Conservation (phyloP, 164 flowering plant genomes). For the Magnolia kwangsiensis region DNA sequence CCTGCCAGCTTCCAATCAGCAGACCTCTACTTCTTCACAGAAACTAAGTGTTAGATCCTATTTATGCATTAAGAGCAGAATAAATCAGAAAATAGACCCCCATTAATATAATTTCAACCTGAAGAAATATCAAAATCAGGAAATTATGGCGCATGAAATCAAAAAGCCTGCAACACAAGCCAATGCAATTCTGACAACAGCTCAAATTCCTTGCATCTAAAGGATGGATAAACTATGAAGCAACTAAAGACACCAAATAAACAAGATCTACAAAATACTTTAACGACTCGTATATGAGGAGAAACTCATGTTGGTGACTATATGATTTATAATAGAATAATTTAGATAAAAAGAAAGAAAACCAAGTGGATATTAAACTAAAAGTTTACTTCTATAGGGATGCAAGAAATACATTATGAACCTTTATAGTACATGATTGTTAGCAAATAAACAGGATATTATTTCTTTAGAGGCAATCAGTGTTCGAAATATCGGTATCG, state of each 20-base stretch:
- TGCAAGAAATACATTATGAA: too few species aligned
- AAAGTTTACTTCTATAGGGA: background rate
- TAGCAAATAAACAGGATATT: too few species aligned
- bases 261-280: background rate
- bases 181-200: background rate
- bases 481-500: too few species aligned
- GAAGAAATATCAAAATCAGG: conserved; percentile 3
- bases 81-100: background rate
- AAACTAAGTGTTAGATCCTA: conserved; percentile 41
- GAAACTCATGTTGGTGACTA: background rate
- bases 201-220: background rate
- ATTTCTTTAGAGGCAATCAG: too few species aligned
- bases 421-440: too few species aligned
- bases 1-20: conserved; percentile 90
- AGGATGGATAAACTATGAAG: background rate
- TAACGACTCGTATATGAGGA: background rate
- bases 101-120: conserved; percentile 1
- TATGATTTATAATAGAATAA: background rate
- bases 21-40: conserved; percentile 80
- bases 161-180: background rate
- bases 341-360: background rate
- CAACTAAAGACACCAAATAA: background rate
- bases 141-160: background rate
- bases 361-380: background rate
- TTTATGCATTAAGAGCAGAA: conserved; percentile 9